These are phyloP conservation scores for Isatis lusitanica DNA, from an alignment of 441 rosid genomes.

Conservation along the genomic window DNA sequence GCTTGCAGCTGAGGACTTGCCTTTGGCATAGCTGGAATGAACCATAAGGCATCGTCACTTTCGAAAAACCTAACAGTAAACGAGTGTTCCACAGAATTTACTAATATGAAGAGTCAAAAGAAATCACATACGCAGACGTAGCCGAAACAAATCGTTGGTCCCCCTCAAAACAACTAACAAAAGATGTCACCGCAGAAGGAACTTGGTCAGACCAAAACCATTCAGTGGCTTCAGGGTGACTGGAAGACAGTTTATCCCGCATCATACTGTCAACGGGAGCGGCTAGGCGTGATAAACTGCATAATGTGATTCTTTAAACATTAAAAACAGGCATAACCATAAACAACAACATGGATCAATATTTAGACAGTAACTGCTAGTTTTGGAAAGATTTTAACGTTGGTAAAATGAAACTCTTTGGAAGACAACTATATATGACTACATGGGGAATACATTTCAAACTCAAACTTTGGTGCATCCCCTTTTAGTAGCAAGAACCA, in stretches of 20 bases:
- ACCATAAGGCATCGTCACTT: constrained; percentile 25
- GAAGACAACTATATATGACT: background rate
- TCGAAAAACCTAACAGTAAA: constrained; percentile 28
- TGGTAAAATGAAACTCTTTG: constrained; percentile 1
- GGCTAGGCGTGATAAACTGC: constrained; percentile 84
- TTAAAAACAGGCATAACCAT: constrained; percentile 12
- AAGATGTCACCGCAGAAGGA: constrained; percentile 65
- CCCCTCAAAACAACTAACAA: constrained; percentile 73
- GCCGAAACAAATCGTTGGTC: constrained; percentile 68
- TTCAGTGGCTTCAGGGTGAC: constrained; percentile 74
- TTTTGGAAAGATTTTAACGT: background rate
- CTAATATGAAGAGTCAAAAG: constrained; percentile 22
- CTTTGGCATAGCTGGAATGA: constrained; percentile 57
- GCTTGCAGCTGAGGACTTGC: constrained; percentile 50
- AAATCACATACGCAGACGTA: constrained; percentile 57
- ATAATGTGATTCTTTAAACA: constrained; percentile 28
- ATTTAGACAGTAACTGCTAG: background rate
- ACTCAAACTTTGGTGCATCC: constrained; percentile 7
- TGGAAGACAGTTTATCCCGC: constrained; percentile 77
- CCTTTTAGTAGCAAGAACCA: background rate
- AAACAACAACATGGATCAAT: background rate
- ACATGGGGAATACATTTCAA: background rate
- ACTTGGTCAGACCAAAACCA: constrained; percentile 92
- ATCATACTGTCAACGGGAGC: constrained; percentile 84
- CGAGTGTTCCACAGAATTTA: constrained; percentile 18